Evolutionary conservation across 768 basidiomycete genomes (phyloP), one percentile per base, ranked within the genome.

Genomic region (Suillus luteus): DNA sequence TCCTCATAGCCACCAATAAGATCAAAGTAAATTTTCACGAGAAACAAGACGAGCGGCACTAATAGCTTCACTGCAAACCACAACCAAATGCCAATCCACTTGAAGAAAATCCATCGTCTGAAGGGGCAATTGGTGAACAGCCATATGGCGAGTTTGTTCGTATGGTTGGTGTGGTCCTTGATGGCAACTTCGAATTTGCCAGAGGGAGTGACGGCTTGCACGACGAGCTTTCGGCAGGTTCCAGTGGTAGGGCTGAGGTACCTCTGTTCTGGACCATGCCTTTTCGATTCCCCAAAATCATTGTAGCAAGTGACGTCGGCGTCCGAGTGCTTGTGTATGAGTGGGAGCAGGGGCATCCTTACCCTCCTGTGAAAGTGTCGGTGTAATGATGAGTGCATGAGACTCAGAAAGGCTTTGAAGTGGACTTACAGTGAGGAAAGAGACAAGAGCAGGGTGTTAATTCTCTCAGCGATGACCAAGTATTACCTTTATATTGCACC

Each of bases 221-320:
- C 14, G 5, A 43, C 9, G 33, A 69, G 68, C 43, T 37, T 60
- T 33, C 64, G 59, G 14, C 68, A 69, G 38, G 38, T 1, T 8
- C 68, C 67, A 22, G 67, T 68, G 10, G 62, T 59, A 17, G 68
- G 55, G 24, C 64, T 66, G 31, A 69, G 22, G 14, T 66, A 69
- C 38, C 67, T 59, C 62, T 66, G 68, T 14, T 66, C 64, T 1
- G 1, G 46, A 9, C 60, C 62, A 15, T 69, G 68, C 0, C 2
- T 48, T 27, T 62, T 61, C n/a, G 10, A 41, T 0, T 27, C 41
- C 14, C 48, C 48, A 5, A 55, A 12, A 2, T 51, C 19, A 8
- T 62, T 52, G 2, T 5, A 27, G 19, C 61, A 62, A 38, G 48
- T 37, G 35, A 60, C 11, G 10, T 33, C 37, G 33, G 6, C 33